A percentile compares a stretch with the other conserved stretches of the same genome.
phyloP scores from a whole-genome alignment of 768 basidiomycete genomes.

The Rhodotorula paludigena region DNA sequence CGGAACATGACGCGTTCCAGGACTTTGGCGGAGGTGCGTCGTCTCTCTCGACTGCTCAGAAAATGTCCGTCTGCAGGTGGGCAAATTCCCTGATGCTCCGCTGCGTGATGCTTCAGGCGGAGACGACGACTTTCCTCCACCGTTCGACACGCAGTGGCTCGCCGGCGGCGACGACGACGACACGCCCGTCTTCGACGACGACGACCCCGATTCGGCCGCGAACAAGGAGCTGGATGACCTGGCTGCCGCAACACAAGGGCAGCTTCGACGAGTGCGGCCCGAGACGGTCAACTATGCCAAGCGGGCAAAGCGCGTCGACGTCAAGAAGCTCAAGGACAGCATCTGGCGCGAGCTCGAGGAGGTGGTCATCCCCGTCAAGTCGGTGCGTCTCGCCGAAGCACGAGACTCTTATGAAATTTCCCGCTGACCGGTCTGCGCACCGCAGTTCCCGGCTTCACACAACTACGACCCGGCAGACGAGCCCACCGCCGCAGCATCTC shows the following conservation, averaged over 20 bases:
- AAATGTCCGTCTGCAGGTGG: neutral
- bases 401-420: too few species aligned
- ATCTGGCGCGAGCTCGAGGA: constrained; percentile 89
- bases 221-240: constrained; percentile 63
- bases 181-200: constrained; percentile 21
- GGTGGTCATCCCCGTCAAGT: constrained; percentile 31
- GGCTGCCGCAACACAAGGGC: constrained; percentile 67
- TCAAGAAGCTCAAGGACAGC: constrained; percentile 91
- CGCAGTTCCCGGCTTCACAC: constrained; percentile 18
- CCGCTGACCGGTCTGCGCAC: neutral
- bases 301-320: constrained; percentile 92
- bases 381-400: constrained; percentile 20
- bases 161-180: constrained; percentile 37
- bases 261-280: constrained; percentile 69
- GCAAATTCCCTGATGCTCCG: neutral
- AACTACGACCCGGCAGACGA: constrained; percentile 15
- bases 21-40: constrained; percentile 3
- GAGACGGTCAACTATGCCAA: constrained; percentile 91
- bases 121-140: constrained; percentile 18
- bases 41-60: neutral
- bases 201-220: constrained; percentile 41
- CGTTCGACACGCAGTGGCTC: constrained; percentile 34
- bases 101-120: neutral
- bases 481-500: neutral
- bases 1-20: neutral